phyloP scores from a whole-genome alignment of 768 basidiomycete genomes.

The Lentinula boryana region DNA sequence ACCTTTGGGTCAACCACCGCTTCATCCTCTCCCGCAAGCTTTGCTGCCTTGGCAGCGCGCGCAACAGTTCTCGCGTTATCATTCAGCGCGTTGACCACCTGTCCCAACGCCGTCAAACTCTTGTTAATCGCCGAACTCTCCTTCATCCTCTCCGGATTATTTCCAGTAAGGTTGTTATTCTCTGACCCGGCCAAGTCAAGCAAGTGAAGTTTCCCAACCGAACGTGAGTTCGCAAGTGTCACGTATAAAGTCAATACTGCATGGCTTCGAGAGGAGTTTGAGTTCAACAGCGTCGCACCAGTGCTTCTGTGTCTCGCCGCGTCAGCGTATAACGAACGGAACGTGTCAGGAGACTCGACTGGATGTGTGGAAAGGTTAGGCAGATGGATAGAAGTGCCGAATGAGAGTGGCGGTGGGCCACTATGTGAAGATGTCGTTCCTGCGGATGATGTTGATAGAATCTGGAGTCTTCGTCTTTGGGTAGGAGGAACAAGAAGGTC shows the following conservation, averaged over 20 bases:
- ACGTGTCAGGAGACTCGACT: conserved; percentile 36
- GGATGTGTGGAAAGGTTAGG: conserved; percentile 40
- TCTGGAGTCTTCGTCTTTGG: conserved; percentile 46
- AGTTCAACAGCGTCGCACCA: conserved; percentile 79
- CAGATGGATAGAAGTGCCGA: conserved; percentile 37
- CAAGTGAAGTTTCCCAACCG: conserved; percentile 75
- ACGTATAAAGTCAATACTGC: conserved; percentile 77
- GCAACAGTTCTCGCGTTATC: conserved; percentile 42
- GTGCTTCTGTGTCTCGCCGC: conserved; percentile 77
- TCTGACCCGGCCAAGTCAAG: conserved; percentile 90
- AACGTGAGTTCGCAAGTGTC: conserved; percentile 33
- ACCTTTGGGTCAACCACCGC: neutral
- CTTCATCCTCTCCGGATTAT: conserved; percentile 80
- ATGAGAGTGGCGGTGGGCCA: neutral
- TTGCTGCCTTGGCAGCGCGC: neutral
- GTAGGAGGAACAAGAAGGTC: conserved; percentile 70
- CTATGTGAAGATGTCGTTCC: neutral
- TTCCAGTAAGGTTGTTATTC: conserved; percentile 88
- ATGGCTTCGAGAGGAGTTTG: conserved; percentile 82
- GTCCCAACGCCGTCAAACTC: conserved; percentile 79
- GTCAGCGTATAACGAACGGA: conserved; percentile 41
- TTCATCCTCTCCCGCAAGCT: conserved; percentile 40
- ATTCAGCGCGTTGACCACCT: conserved; percentile 84
- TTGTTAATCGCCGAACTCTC: conserved; percentile 90
- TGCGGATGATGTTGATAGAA: conserved; percentile 24